phyloP scores from a whole-genome alignment of 2,329 filamentous ascomycete genomes.

The Fusarium poae region DNA sequence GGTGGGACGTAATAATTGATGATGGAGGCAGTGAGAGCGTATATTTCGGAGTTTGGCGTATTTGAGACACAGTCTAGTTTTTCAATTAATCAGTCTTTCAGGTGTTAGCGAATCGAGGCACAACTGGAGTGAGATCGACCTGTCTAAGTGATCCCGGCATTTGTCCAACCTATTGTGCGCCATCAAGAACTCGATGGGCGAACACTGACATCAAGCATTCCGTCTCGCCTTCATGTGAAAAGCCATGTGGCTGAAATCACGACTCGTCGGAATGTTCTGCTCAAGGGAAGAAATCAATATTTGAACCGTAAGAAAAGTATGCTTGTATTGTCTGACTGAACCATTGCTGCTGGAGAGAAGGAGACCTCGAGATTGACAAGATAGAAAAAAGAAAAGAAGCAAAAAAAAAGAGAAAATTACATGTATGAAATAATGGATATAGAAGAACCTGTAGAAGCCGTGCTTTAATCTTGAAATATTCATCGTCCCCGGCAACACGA shows the following conservation, averaged over 20 bases:
- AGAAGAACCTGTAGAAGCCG: slow-evolving; percentile 47
- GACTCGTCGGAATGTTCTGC: slow-evolving; percentile 29
- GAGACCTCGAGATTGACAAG: slow-evolving; percentile 44
- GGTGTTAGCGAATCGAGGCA: not conserved
- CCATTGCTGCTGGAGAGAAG: slow-evolving; percentile 48
- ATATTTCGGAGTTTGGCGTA: slow-evolving; percentile 25
- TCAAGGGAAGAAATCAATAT: slow-evolving; percentile 18
- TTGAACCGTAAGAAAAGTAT: slow-evolving; percentile 36
- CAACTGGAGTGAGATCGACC: slow-evolving; percentile 16
- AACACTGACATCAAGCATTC: slow-evolving; percentile 27
- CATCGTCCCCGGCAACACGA: slow-evolving; percentile 46
- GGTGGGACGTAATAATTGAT: not conserved
- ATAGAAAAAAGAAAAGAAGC: slow-evolving; percentile 35
- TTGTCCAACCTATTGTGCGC: slow-evolving; percentile 6
- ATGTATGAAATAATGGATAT: slow-evolving; percentile 51
- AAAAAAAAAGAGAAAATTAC: slow-evolving; percentile 47
- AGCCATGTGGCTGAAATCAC: slow-evolving; percentile 24
- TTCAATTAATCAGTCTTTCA: slow-evolving; percentile 16
- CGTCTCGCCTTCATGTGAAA: slow-evolving; percentile 16
- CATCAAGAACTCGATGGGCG: slow-evolving; percentile 1
- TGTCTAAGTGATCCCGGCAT: slow-evolving; percentile 5
- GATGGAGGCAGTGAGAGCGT: not conserved
- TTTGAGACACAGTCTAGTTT: slow-evolving; percentile 26
- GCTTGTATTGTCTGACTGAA: slow-evolving; percentile 49
- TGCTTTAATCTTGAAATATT: slow-evolving; percentile 48